Percentiles rank a stretch among this genome's conserved stretches.
Evolutionary conservation across 73 alveolate species (phyloP).

Genomic region (Blepharisma stoltei): DNA sequence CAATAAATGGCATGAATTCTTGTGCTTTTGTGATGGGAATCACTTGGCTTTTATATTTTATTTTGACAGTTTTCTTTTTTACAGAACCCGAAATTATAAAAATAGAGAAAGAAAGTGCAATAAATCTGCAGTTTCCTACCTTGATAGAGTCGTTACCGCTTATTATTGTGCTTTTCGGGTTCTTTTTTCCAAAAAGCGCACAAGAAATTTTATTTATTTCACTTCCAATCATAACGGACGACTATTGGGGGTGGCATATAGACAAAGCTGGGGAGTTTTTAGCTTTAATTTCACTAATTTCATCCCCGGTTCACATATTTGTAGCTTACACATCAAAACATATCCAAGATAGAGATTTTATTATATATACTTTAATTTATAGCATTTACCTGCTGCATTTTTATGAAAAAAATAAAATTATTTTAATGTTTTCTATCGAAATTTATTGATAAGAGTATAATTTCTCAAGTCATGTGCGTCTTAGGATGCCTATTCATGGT

Average conservation of each 20-base stretch:
- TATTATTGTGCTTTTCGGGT: background rate
- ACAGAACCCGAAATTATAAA: constrained; percentile 7
- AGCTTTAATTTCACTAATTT: background rate
- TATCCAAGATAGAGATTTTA: constrained; percentile 18
- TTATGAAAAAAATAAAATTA: no score
- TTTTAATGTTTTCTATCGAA: no score
- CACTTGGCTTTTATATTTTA: background rate
- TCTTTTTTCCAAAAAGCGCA: background rate
- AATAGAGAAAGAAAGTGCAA: background rate
- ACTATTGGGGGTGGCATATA: background rate
- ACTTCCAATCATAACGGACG: constrained; percentile 14
- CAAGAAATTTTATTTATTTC: constrained; percentile 1
- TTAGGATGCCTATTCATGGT: background rate
- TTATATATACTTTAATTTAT: no score
- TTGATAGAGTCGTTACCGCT: background rate
- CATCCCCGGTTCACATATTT: constrained; percentile 12
- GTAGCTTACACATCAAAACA: background rate
- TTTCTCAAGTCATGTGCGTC: background rate
- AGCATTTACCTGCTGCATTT: no score
- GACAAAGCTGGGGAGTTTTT: background rate
- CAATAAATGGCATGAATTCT: constrained; percentile 7
- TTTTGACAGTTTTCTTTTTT: background rate
- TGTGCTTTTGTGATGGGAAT: background rate
- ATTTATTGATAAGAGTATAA: no score
- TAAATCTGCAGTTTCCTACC: background rate